Conservation (phyloP, 192 early-diverging fungal species). For the Mortierella antarctica region DNA sequence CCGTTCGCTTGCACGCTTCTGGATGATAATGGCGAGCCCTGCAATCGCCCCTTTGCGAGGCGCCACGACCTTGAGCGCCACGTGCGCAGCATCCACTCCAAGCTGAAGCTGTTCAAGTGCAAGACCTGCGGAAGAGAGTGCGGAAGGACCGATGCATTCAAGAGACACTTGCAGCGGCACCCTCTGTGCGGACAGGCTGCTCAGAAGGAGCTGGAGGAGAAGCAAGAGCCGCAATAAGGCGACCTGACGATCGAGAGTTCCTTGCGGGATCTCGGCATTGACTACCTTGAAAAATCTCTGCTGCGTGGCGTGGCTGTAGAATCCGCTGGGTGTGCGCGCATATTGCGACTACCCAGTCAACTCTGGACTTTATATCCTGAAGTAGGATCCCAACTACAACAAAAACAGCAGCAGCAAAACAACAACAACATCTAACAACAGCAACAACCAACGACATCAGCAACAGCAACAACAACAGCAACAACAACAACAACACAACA, state of each 20-base stretch:
- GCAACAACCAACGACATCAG: not conserved
- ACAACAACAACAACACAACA: slow-evolving; percentile 3
- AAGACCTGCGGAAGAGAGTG: slow-evolving; percentile 35
- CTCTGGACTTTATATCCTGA: no score
- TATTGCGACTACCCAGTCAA: no score
- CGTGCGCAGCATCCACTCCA: slow-evolving; percentile 25
- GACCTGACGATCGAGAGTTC: no score
- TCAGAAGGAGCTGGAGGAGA: slow-evolving; percentile 2
- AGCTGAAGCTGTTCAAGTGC: slow-evolving; percentile 40
- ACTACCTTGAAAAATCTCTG: no score
- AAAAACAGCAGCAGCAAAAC: not conserved
- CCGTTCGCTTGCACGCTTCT: slow-evolving; percentile 67
- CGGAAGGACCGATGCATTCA: slow-evolving; percentile 43
- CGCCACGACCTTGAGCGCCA: slow-evolving; percentile 51
- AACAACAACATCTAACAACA: not conserved
- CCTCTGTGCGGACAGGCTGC: slow-evolving; percentile 31
- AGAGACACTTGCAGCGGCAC: slow-evolving; percentile 43
- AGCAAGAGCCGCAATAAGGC: not conserved
- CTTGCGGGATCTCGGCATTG: no score
- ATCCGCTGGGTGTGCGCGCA: no score
- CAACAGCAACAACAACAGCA: slow-evolving; percentile 9
- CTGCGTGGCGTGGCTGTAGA: no score
- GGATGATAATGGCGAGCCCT: slow-evolving; percentile 17
- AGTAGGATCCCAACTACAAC: no score
- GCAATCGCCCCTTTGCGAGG: slow-evolving; percentile 32